These are phyloP conservation scores for Triticum timopheevii DNA, from an alignment of 176 grass and related monocot genomes.

Conservation along the genomic window DNA sequence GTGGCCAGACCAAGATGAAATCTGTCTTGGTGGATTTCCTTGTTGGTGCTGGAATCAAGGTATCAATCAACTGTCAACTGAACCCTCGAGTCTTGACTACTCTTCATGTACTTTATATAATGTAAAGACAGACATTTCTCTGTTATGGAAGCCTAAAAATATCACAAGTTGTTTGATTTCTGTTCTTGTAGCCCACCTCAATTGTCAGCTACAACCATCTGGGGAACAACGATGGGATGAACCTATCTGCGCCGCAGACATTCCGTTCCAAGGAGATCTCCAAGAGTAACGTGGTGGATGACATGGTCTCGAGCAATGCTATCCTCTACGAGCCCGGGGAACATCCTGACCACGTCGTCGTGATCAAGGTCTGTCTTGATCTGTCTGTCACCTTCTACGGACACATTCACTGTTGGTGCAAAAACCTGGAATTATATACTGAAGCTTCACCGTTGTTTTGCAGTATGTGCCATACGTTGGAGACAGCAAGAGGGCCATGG, in stretches of 20 bases:
- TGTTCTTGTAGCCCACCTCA: conserved; percentile 70
- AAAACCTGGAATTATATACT: background rate
- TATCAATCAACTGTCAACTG: conserved; percentile 7
- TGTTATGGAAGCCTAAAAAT: background rate
- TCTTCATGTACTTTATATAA: background rate
- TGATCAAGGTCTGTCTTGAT: conserved; percentile 73
- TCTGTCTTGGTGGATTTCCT: conserved; percentile 97
- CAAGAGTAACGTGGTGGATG: conserved; percentile 97
- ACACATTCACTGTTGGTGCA: background rate
- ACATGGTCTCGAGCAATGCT: conserved; percentile 96
- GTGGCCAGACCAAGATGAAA: conserved; percentile 98
- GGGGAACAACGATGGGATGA: conserved; percentile 96
- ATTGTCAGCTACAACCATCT: conserved; percentile 99
- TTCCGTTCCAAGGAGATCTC: conserved; percentile 99
- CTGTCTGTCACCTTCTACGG: background rate
- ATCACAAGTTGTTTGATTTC: background rate
- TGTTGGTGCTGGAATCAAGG: conserved; percentile 98
- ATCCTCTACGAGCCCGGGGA: conserved; percentile 92
- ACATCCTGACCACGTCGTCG: conserved; percentile 90
- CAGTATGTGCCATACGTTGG: conserved; percentile 96
- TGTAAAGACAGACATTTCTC: background rate
- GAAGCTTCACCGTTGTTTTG: background rate
- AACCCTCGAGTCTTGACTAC: background rate
- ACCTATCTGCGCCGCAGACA: conserved; percentile 93
- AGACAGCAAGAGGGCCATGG: conserved; percentile 98